Evolutionary conservation across 768 basidiomycete genomes (phyloP).

Genomic region (Podaxis rugospora): DNA sequence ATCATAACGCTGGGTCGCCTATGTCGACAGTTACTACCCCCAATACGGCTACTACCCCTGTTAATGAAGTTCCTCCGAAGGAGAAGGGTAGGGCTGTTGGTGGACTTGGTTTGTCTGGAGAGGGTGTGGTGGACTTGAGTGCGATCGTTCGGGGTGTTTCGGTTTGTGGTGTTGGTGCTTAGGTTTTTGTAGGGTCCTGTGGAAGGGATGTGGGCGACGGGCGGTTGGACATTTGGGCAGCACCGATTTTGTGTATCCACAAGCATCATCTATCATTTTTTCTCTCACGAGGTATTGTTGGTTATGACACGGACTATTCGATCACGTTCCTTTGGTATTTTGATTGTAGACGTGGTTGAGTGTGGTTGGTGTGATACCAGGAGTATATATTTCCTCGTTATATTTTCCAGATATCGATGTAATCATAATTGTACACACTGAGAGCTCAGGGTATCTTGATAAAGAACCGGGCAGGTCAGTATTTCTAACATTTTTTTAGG

Average conservation of each 20-base stretch:
- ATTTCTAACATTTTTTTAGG: background rate
- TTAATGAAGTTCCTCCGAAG: background rate
- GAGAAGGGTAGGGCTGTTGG: background rate
- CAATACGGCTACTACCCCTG: slow-evolving; percentile 3
- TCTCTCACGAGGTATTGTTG: background rate
- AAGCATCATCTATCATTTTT: background rate
- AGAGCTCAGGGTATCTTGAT: no score
- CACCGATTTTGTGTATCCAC: background rate
- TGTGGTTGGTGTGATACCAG: no score
- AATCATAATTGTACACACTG: no score
- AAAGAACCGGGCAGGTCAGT: no score
- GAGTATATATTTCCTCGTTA: background rate
- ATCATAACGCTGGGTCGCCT: background rate
- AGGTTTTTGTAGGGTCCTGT: background rate
- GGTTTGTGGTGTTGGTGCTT: background rate
- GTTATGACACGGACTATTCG: background rate
- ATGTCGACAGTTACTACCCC: background rate
- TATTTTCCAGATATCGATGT: background rate
- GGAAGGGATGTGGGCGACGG: background rate
- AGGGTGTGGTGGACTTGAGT: slow-evolving; percentile 3
- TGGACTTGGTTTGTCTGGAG: background rate
- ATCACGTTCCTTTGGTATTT: background rate
- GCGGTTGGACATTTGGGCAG: background rate
- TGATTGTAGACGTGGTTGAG: background rate
- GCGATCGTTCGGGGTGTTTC: slow-evolving; percentile 6